Evolutionary conservation across 1,284 basidiomycete genomes (phyloP).

Genomic region (Agroathelia rolfsii): DNA sequence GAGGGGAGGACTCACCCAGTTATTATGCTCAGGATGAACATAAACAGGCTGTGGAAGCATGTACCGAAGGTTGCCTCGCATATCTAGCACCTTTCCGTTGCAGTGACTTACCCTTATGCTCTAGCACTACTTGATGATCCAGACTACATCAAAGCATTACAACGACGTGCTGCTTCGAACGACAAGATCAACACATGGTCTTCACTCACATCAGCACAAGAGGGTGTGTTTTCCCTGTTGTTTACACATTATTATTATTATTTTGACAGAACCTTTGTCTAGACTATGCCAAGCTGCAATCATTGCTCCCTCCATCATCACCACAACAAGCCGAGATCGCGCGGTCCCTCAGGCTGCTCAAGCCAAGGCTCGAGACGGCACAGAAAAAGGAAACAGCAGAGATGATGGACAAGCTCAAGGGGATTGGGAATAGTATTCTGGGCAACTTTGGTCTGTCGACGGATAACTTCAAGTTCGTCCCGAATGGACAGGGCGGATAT

Average conservation of each 20-base stretch:
- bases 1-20: too few species aligned
- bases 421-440: slow-evolving; percentile 84
- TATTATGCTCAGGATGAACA: slow-evolving; percentile 69
- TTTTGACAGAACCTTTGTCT: slow-evolving; percentile 5
- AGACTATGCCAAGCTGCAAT: slow-evolving; percentile 74
- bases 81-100: slow-evolving; percentile 5
- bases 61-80: slow-evolving; percentile 51
- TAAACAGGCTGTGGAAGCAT: slow-evolving; percentile 67
- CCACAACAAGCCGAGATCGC: slow-evolving; percentile 40
- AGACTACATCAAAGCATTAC: slow-evolving; percentile 78
- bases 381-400: slow-evolving; percentile 87
- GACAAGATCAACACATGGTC: slow-evolving; percentile 77
- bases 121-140: slow-evolving; percentile 81
- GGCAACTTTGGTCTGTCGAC: slow-evolving; percentile 86
- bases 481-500: slow-evolving; percentile 89
- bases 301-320: slow-evolving; percentile 49
- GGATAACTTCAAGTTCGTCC: slow-evolving; percentile 91
- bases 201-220: slow-evolving; percentile 70
- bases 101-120: slow-evolving; percentile 6
- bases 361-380: slow-evolving; percentile 59
- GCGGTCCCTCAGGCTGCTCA: slow-evolving; percentile 42
- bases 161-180: slow-evolving; percentile 79
- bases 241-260: too few species aligned
- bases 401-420: slow-evolving; percentile 90
- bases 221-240: slow-evolving; percentile 52